Base-by-base conservation (phyloP, 2,329 filamentous ascomycete species). In the Neonectria hederae region DNA sequence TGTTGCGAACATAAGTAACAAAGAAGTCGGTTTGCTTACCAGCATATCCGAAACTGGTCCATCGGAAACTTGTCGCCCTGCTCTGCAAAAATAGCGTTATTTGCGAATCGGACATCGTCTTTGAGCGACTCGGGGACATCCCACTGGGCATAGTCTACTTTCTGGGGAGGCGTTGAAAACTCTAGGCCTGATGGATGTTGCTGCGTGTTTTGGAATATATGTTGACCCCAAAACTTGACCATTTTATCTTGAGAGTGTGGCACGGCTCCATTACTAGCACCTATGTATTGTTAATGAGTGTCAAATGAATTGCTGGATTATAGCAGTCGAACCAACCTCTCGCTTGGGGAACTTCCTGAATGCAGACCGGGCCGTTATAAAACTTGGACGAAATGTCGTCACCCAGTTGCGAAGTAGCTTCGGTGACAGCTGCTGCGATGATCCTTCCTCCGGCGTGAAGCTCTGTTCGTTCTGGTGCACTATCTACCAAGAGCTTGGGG, bases 41-140 rank as follows among this genome's bases (percentile, higher is more conserved):
- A 51, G n/a, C 48, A 51, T 8, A 51, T 32, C n/a, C 48, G 48
- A n/a, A 51, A 51, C 11, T 51, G 48, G 9, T 51, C 48, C 28
- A 51, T 51, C 2, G 28, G 48, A 21, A 51, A 51, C 4, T 35
- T n/a, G 7, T 17, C 30, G 3, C 48, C 48, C 11, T 51, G 28
- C n/a, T 21, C 48, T 11, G 26, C 28, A 51, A 32, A 51, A 21
- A 51, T 51, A 21, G 10, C 24, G 4, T 10, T 30, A 28, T 51
- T 51, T 30, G 48, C 48, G 6, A 32, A 51, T 21, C 48, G 10
- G 28, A 51, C 48, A 8, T 51, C 48, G 11, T 51, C 48, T 14
- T 32, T 19, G 10, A 51, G 48, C 28, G 28, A 11, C 28, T 51
- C n/a, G 10, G 48, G 48, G 10, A 35, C 28, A 32, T 51, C 26